Conservation (phyloP, 495 filamentous ascomycete species). For the Hyphodiscus hymeniophilus region DNA sequence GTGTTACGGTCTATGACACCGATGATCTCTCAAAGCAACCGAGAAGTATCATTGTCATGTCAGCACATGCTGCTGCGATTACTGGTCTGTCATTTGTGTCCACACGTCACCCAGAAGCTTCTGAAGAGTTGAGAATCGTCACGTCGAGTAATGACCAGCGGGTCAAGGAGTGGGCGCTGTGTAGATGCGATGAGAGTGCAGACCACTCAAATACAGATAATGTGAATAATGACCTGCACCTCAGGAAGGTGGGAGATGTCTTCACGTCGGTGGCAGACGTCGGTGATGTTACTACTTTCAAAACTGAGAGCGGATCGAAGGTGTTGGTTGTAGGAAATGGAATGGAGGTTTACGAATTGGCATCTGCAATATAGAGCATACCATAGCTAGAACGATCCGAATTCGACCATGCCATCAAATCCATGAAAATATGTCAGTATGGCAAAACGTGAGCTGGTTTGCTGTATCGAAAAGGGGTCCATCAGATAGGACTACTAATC, state of each 20-base stretch:
- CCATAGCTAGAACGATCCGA: too few species aligned
- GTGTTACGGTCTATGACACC: slow-evolving; percentile 33
- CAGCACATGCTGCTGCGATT: slow-evolving; percentile 75
- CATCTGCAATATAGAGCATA: not conserved
- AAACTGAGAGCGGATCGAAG: not conserved
- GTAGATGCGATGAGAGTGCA: not conserved
- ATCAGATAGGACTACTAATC: too few species aligned
- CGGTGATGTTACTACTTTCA: slow-evolving; percentile 14
- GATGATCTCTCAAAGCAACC: not conserved
- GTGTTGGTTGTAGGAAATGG: slow-evolving; percentile 41
- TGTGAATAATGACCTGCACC: slow-evolving; percentile 1
- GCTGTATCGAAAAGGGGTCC: too few species aligned
- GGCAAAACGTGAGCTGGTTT: too few species aligned
- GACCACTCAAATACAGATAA: not conserved
- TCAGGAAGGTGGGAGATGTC: slow-evolving; percentile 11
- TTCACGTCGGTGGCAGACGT: slow-evolving; percentile 22
- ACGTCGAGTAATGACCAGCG: slow-evolving; percentile 75
- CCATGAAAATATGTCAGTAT: too few species aligned
- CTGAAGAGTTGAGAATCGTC: slow-evolving; percentile 29
- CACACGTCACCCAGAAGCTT: not conserved
- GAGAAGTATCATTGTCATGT: slow-evolving; percentile 39
- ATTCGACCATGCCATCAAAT: too few species aligned
- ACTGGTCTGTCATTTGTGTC: slow-evolving; percentile 52
- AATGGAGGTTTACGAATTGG: slow-evolving; percentile 29
- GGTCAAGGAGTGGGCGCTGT: slow-evolving; percentile 60